Percentiles rank a stretch among this genome's conserved stretches.
phyloP scores from a whole-genome alignment of 2,329 filamentous ascomycete genomes.

The Teratosphaeria pseudoeucalypti region DNA sequence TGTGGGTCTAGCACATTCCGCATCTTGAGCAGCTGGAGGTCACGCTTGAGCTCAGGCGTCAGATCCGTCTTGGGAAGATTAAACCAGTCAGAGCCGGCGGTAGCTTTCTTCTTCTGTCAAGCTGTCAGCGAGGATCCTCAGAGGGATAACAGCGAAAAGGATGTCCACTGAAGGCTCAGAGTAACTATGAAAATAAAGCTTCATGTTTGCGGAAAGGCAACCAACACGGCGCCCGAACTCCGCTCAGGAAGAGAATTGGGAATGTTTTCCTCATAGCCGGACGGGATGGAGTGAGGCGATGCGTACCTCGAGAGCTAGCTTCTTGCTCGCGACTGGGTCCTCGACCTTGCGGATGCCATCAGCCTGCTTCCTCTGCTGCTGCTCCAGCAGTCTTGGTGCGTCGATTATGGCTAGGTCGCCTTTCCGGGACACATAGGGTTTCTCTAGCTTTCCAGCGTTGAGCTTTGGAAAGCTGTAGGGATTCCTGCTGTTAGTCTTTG shows the following conservation, averaged over 20 bases:
- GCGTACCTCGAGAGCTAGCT: constrained; percentile 43
- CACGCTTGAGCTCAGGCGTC: constrained; percentile 75
- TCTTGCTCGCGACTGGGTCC: constrained; percentile 39
- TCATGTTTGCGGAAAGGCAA: constrained; percentile 61
- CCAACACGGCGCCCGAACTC: constrained; percentile 70
- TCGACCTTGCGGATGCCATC: constrained; percentile 44
- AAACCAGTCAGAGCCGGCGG: constrained; percentile 77
- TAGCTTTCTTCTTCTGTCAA: constrained; percentile 47
- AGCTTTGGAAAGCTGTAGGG: constrained; percentile 42
- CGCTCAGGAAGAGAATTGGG: constrained; percentile 62
- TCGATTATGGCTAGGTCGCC: constrained; percentile 46
- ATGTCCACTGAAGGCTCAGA: constrained; percentile 43
- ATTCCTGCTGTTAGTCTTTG: constrained; percentile 11
- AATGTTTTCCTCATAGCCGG: constrained; percentile 64
- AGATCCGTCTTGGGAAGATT: constrained; percentile 74
- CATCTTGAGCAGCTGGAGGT: constrained; percentile 83
- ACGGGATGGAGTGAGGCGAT: constrained; percentile 19
- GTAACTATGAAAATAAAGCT: constrained; percentile 62
- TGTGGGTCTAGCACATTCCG: constrained; percentile 81
- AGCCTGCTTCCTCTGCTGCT: constrained; percentile 31
- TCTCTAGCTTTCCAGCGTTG: constrained; percentile 35
- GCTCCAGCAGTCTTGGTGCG: constrained; percentile 39
- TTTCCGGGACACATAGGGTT: constrained; percentile 45
- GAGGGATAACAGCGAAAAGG: background rate
- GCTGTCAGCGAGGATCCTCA: constrained; percentile 14